Conservation (phyloP, 768 basidiomycete species). For the Pisolithus sp. region DNA sequence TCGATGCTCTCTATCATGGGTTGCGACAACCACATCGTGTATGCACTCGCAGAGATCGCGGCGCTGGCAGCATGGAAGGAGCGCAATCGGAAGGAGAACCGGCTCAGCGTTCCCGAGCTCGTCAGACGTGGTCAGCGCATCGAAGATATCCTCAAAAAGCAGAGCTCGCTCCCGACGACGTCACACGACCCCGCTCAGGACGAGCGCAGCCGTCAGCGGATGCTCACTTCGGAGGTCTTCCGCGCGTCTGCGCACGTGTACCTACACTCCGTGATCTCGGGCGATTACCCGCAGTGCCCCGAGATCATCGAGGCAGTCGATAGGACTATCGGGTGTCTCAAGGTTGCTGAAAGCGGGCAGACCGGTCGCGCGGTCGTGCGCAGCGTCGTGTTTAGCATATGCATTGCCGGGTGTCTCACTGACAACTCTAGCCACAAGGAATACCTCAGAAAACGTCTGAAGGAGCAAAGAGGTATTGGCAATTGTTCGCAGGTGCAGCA, state of each 20-base stretch:
- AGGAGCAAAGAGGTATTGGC: constrained; percentile 55
- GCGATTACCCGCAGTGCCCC: constrained; percentile 56
- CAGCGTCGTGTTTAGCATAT: constrained; percentile 75
- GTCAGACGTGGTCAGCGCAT: constrained; percentile 48
- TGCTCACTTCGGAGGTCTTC: constrained; percentile 56
- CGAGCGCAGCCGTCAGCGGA: constrained; percentile 30
- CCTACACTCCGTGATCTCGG: constrained; percentile 71
- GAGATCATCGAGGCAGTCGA: constrained; percentile 54
- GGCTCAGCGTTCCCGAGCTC: constrained; percentile 56
- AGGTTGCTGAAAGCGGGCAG: constrained; percentile 28
- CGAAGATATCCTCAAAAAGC: constrained; percentile 32
- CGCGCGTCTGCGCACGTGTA: constrained; percentile 70
- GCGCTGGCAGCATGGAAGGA: constrained; percentile 63
- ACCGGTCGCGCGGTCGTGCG: constrained; percentile 54
- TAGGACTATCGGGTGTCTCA: constrained; percentile 47
- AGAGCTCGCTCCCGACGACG: constrained; percentile 7
- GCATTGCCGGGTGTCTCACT: constrained; percentile 65
- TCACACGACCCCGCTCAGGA: constrained; percentile 12
- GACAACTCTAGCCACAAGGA: constrained; percentile 39
- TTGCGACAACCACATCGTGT: constrained; percentile 72
- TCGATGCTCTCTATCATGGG: constrained; percentile 86
- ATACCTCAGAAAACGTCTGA: constrained; percentile 40
- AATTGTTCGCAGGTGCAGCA: constrained; percentile 52
- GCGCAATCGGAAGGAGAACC: constrained; percentile 29
- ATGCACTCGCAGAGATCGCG: constrained; percentile 72